Evolutionary conservation across 805 yeast genomes (phyloP).

Genomic region (Metschnikowia kunwiensis): DNA sequence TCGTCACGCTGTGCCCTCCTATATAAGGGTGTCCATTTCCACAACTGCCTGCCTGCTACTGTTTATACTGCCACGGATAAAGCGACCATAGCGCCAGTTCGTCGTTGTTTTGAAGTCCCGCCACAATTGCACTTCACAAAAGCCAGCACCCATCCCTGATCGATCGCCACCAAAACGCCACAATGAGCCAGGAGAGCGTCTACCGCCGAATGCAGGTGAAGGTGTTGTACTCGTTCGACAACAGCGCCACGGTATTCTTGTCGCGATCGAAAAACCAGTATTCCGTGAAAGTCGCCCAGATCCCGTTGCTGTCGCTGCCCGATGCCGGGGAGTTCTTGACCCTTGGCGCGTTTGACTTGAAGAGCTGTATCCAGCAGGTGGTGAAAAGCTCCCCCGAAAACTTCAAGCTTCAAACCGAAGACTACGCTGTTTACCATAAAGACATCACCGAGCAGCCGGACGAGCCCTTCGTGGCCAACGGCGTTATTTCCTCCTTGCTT

Average conservation of each 20-base stretch:
- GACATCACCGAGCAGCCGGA: constrained; percentile 48
- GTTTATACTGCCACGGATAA: no score
- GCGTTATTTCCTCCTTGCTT: constrained; percentile 34
- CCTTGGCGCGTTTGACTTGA: constrained; percentile 43
- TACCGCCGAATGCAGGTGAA: constrained; percentile 44
- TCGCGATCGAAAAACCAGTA: constrained; percentile 35
- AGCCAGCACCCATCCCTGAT: no score
- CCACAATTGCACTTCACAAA: no score
- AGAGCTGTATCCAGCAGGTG: constrained; percentile 37
- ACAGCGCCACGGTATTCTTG: constrained; percentile 40
- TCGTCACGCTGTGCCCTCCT: no score
- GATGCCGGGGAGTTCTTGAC: constrained; percentile 30
- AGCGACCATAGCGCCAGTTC: background rate
- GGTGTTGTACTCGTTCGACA: constrained; percentile 44
- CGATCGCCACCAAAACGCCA: no score
- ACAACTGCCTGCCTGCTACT: no score
- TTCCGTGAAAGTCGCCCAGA: constrained; percentile 37
- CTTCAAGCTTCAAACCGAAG: constrained; percentile 37
- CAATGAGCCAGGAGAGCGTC: constrained; percentile 23
- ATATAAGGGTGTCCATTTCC: no score
- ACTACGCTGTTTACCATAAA: constrained; percentile 45
- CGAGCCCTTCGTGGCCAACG: constrained; percentile 46
- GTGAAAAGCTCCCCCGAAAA: constrained; percentile 41
- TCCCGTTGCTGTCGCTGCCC: constrained; percentile 25
- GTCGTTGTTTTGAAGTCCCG: background rate